Base-by-base conservation (phyloP, 2,329 filamentous ascomycete species). In the Pyricularia pennisetigena region DNA sequence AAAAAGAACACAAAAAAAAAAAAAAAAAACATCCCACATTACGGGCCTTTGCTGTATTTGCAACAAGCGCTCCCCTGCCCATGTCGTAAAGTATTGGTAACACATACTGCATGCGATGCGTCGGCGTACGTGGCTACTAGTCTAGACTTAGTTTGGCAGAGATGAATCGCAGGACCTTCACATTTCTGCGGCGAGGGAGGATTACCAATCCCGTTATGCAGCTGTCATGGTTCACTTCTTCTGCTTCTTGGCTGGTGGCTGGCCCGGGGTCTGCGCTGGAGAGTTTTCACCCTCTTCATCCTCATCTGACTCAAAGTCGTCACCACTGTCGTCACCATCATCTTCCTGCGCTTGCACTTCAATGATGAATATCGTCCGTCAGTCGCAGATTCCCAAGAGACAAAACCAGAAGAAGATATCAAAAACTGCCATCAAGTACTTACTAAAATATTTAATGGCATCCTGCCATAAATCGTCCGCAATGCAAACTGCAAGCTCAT, bases 371-470 rank as follows among this genome's bases (percentile, higher is more conserved):
- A 24, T 57, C 30, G 30, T 23, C 14, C 8, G 64, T 66, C 23
- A 66, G n/a, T 61, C 9, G 29, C 16, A 24, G 23, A 57, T 26
- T 26, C 10, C 26, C 63, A 35, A 26, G 30, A n/a, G 29, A 5
- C n/a, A 8, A 23, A 35, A 4, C 10, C 30, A 23, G 20, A 30
- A 23, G 4, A 14, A n/a, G 3, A 20, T 14, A 14, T 20, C 12
- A 62, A 62, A 28, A 62, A 62, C 14, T 1, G 14, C 23, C 68
- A 66, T 62, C 32, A 70, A 68, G 66, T 49, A 86, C 91, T 80
- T 82, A 95, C 92, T 91, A 81, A 95, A 98, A 81, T 95, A 96
- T 78, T 91, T 92, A 78, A 97, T 89, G 69, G 94, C 94, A 71
- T 88, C 88, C 65, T 92, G 91, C 89, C 90, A 97, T 67, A 98